These are phyloP conservation scores for Zygosaccharomyces lentus DNA, from an alignment of 805 yeast genomes.

Conservation along the genomic window DNA sequence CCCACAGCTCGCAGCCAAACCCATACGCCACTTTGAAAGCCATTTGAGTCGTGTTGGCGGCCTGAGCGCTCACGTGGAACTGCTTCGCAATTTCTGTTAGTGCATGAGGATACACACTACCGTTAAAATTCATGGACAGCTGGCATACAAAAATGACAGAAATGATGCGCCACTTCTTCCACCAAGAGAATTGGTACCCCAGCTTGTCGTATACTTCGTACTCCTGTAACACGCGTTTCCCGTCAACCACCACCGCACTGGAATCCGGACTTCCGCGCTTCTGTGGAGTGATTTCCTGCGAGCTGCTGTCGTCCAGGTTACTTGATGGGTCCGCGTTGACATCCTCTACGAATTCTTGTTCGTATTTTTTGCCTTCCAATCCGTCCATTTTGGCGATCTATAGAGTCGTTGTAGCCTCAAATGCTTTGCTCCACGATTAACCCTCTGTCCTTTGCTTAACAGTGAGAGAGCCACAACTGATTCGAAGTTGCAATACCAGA, in stretches of 20 bases:
- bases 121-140: constrained; percentile 10
- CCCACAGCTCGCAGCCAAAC: constrained; percentile 11
- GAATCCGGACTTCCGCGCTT: neutral
- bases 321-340: neutral
- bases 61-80: constrained; percentile 5
- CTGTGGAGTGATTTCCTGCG: constrained; percentile 1
- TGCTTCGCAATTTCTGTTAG: constrained; percentile 6
- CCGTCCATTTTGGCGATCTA: neutral
- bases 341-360: constrained; percentile 7
- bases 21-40: constrained; percentile 8
- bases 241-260: neutral
- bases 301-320: constrained; percentile 1
- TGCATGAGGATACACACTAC: constrained; percentile 8
- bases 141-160: constrained; percentile 6
- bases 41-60: constrained; percentile 9
- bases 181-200: constrained; percentile 6
- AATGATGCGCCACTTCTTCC: constrained; percentile 8
- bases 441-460: neutral
- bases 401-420: too few relatives aligned
- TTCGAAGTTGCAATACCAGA: too few relatives aligned
- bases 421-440: too few relatives aligned
- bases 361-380: constrained; percentile 1
- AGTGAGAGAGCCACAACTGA: too few relatives aligned
- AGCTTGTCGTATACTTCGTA: constrained; percentile 10
- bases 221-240: constrained; percentile 3